A percentile compares a stretch with the other conserved stretches of the same genome.
phyloP scores from a whole-genome alignment of 495 filamentous ascomycete species.

The Annulohypoxylon maeteangense region DNA sequence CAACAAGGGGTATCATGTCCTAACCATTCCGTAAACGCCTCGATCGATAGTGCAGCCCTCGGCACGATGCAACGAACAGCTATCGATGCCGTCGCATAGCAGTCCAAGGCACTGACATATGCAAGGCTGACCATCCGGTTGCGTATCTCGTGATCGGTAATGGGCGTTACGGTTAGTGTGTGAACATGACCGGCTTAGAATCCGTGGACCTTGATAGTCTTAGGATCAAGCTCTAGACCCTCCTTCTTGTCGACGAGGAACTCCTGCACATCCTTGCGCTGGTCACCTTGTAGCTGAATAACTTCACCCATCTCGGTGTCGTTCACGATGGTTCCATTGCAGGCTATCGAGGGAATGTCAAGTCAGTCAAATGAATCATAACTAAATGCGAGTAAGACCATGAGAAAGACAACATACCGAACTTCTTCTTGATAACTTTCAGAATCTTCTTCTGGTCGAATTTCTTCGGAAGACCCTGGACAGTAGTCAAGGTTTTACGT shows the following conservation, averaged over 20 bases:
- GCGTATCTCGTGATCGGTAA: constrained; percentile 35
- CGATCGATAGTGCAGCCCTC: constrained; percentile 46
- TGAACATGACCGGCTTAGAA: constrained; percentile 68
- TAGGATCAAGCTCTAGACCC: constrained; percentile 88
- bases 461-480: constrained; percentile 97
- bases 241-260: constrained; percentile 96
- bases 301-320: constrained; percentile 99
- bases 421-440: constrained; percentile 99
- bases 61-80: constrained; percentile 38
- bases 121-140: constrained; percentile 43
- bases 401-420: constrained; percentile 69
- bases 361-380: constrained; percentile 26
- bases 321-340: constrained; percentile 99
- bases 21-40: constrained; percentile 50
- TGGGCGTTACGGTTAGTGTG: constrained; percentile 42
- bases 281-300: constrained; percentile 99
- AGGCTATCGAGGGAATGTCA: constrained; percentile 66
- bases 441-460: constrained; percentile 99
- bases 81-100: constrained; percentile 31
- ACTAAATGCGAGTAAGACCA: neutral
- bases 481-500: constrained; percentile 99
- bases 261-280: constrained; percentile 97
- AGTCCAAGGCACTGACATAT: constrained; percentile 11
- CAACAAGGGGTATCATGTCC: constrained; percentile 51
- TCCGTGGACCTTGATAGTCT: constrained; percentile 97